phyloP scores from a whole-genome alignment of 1,284 basidiomycete genomes.

The Boletus nobilissimus region DNA sequence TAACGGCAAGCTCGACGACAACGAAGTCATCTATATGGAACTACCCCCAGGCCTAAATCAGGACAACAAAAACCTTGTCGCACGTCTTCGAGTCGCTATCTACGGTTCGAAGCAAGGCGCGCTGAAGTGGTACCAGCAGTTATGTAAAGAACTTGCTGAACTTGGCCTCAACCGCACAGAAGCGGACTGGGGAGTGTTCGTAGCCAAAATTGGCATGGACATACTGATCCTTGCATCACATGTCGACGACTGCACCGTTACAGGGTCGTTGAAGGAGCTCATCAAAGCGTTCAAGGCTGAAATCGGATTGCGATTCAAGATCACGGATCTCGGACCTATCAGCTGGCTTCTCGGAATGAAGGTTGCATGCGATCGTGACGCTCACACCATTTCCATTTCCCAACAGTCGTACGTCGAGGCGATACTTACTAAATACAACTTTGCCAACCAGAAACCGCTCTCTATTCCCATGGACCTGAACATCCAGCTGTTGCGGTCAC shows the following conservation, averaged over 20 bases:
- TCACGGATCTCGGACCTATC: too few relatives aligned
- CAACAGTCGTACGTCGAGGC: not conserved
- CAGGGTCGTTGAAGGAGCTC: not conserved
- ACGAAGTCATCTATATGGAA: too few relatives aligned
- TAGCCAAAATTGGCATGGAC: not conserved
- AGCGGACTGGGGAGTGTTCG: not conserved
- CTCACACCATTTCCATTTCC: too few relatives aligned
- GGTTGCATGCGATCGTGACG: too few relatives aligned
- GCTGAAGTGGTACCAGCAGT: not conserved
- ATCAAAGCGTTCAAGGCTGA: not conserved
- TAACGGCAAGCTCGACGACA: too few relatives aligned
- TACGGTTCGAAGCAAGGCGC: slow-evolving; percentile 9
- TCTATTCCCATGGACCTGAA: not conserved
- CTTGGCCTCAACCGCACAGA: not conserved
- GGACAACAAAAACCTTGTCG: too few relatives aligned
- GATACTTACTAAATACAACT: not conserved
- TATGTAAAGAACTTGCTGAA: not conserved
- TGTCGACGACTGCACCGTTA: not conserved
- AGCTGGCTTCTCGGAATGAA: too few relatives aligned
- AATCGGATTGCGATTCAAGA: not conserved
- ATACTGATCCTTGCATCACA: slow-evolving; percentile 27
- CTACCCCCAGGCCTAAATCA: too few relatives aligned
- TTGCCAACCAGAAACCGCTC: not conserved
- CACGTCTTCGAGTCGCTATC: too few relatives aligned
- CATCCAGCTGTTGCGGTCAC: not conserved